Percentiles rank a stretch among this genome's conserved stretches.
Evolutionary conservation across 2,329 filamentous ascomycete genomes (phyloP).

Genomic region (Alternaria ethzedia): DNA sequence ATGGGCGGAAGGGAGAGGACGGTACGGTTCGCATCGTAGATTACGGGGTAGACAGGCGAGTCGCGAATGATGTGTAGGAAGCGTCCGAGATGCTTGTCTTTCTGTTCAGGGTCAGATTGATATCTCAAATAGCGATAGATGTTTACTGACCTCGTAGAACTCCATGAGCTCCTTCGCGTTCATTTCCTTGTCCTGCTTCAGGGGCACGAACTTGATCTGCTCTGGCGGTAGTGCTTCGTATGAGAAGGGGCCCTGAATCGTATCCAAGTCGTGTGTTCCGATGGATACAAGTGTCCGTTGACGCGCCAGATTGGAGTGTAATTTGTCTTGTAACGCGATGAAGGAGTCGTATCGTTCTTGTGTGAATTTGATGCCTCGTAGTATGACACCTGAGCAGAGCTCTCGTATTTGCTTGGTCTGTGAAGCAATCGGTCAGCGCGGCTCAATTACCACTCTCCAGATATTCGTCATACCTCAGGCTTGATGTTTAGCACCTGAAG

Average conservation of each 20-base stretch:
- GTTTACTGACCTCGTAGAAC: conserved; percentile 73
- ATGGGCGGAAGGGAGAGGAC: conserved; percentile 96
- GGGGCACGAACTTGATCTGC: conserved; percentile 85
- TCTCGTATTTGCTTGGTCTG: conserved; percentile 80
- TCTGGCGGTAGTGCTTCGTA: conserved; percentile 93
- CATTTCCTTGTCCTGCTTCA: conserved; percentile 93
- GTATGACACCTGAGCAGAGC: conserved; percentile 85
- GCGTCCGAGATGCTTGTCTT: conserved; percentile 87
- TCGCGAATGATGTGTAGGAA: conserved; percentile 95
- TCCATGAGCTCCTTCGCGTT: conserved; percentile 86
- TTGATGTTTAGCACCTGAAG: conserved; percentile 81
- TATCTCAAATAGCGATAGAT: no score
- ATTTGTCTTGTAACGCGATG: conserved; percentile 96
- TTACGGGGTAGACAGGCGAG: conserved; percentile 91
- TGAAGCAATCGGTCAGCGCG: background rate
- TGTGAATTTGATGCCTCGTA: conserved; percentile 91
- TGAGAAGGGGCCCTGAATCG: conserved; percentile 90
- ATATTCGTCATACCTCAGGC: conserved; percentile 59
- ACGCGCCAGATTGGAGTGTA: conserved; percentile 93
- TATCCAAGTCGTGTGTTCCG: conserved; percentile 95
- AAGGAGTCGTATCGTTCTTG: conserved; percentile 93
- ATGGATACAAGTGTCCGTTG: conserved; percentile 95
- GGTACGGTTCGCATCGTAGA: conserved; percentile 84
- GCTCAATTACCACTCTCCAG: background rate
- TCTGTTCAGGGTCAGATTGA: conserved; percentile 59